Conservation (phyloP, 1,284 basidiomycete species). For the Pseudozyma pruni region DNA sequence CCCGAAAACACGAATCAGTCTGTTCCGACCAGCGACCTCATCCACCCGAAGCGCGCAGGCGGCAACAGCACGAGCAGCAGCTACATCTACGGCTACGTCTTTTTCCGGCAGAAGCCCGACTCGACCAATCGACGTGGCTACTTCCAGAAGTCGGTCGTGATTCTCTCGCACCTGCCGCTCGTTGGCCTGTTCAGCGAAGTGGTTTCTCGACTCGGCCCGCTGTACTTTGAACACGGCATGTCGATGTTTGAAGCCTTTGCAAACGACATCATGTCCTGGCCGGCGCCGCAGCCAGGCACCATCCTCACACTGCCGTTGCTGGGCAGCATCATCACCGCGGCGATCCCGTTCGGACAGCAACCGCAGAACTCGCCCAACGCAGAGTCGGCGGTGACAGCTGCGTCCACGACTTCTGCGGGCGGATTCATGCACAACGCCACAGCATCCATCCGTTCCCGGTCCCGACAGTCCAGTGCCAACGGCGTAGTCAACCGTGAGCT, state of each 20-base stretch:
- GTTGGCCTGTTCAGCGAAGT: conserved; percentile 82
- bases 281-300: conserved; percentile 54
- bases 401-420: neutral
- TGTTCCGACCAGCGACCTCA: conserved; percentile 1
- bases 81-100: conserved; percentile 67
- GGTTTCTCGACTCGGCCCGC: conserved; percentile 75
- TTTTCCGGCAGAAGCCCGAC: conserved; percentile 64
- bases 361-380: conserved; percentile 55
- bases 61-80: conserved; percentile 57
- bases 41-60: conserved; percentile 3
- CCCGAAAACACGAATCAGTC: neutral
- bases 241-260: conserved; percentile 62
- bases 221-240: conserved; percentile 64
- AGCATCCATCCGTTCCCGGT: conserved; percentile 30
- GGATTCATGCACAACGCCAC: conserved; percentile 32
- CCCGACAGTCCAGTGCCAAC: conserved; percentile 12
- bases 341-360: conserved; percentile 59
- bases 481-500: conserved; percentile 19
- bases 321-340: conserved; percentile 50
- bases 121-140: conserved; percentile 62
- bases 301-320: conserved; percentile 56
- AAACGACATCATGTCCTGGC: conserved; percentile 57
- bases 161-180: conserved; percentile 84
- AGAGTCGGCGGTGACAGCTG: conserved; percentile 16
- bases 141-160: conserved; percentile 79